Evolutionary conservation across 805 yeast genomes (phyloP).

Genomic region (Hanseniaspora osmophila): DNA sequence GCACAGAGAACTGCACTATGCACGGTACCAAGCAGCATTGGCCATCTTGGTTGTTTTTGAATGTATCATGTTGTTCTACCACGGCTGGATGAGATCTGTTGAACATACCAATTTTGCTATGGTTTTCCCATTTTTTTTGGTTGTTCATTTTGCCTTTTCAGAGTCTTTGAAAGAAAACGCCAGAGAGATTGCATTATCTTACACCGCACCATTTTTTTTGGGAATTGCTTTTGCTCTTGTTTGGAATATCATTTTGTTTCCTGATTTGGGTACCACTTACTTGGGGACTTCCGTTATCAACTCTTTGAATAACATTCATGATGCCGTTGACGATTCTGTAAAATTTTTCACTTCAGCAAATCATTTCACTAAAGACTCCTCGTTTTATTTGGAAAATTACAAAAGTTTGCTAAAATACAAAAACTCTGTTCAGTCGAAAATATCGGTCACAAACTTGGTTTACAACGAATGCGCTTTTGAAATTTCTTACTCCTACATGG

Average conservation of each 20-base stretch:
- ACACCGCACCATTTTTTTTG: conserved; percentile 30
- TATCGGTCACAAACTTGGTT: conserved; percentile 25
- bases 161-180: conserved; percentile 22
- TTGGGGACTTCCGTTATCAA: conserved; percentile 30
- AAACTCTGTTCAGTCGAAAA: conserved; percentile 19
- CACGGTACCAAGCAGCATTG: conserved; percentile 26
- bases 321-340: conserved; percentile 25
- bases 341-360: conserved; percentile 25
- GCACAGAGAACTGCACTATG: conserved; percentile 19
- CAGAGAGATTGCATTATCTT: conserved; percentile 23
- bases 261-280: conserved; percentile 38
- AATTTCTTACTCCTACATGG: conserved; percentile 31
- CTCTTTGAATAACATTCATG: conserved; percentile 27
- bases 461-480: conserved; percentile 36
- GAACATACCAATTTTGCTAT: conserved; percentile 33
- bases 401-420: conserved; percentile 24
- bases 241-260: conserved; percentile 31
- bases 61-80: conserved; percentile 31
- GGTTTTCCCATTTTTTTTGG: conserved; percentile 34
- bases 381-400: conserved; percentile 1
- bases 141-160: conserved; percentile 35
- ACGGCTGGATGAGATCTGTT: conserved; percentile 36
- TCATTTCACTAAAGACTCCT: conserved; percentile 7
- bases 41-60: conserved; percentile 33
- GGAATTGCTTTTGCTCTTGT: conserved; percentile 33